Evolutionary conservation across 352 stramenopile species (phyloP).

Genomic region (Phytophthora fragariaefolia): DNA sequence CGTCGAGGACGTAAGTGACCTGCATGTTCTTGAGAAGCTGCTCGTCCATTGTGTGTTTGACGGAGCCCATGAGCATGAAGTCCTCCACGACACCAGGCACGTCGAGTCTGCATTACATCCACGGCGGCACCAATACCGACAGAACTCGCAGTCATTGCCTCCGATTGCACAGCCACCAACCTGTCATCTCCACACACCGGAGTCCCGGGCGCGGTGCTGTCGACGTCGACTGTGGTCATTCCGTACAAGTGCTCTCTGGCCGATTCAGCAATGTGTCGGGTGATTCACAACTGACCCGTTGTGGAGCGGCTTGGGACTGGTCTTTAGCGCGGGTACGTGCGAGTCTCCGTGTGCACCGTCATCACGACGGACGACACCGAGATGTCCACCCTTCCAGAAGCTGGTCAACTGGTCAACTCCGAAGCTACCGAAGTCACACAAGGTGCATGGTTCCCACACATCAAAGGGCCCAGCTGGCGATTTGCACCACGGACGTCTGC

Average conservation of each 20-base stretch:
- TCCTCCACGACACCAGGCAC: slow-evolving; percentile 65
- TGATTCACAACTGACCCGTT: slow-evolving; percentile 27
- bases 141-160: background rate
- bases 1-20: slow-evolving; percentile 59
- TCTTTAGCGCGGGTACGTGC: slow-evolving; percentile 35
- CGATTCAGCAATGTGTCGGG: slow-evolving; percentile 19
- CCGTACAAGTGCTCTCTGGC: slow-evolving; percentile 16
- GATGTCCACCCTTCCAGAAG: slow-evolving; percentile 25
- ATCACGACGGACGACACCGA: slow-evolving; percentile 33
- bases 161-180: too few species aligned
- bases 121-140: background rate
- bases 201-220: slow-evolving; percentile 8
- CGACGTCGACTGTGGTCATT: slow-evolving; percentile 33
- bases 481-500: slow-evolving; percentile 19
- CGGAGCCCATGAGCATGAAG: slow-evolving; percentile 64
- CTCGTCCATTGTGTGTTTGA: slow-evolving; percentile 62
- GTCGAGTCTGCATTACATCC: slow-evolving; percentile 59
- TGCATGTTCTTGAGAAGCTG: slow-evolving; percentile 63
- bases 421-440: slow-evolving; percentile 7
- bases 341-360: slow-evolving; percentile 23
- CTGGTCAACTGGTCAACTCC: slow-evolving; percentile 16
- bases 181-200: slow-evolving; percentile 26
- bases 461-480: slow-evolving; percentile 28
- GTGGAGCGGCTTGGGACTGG: slow-evolving; percentile 10
- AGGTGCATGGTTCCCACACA: slow-evolving; percentile 23